These are phyloP conservation scores for Diaporthe citri DNA, from an alignment of 2,329 filamentous ascomycete species.

Conservation along the genomic window DNA sequence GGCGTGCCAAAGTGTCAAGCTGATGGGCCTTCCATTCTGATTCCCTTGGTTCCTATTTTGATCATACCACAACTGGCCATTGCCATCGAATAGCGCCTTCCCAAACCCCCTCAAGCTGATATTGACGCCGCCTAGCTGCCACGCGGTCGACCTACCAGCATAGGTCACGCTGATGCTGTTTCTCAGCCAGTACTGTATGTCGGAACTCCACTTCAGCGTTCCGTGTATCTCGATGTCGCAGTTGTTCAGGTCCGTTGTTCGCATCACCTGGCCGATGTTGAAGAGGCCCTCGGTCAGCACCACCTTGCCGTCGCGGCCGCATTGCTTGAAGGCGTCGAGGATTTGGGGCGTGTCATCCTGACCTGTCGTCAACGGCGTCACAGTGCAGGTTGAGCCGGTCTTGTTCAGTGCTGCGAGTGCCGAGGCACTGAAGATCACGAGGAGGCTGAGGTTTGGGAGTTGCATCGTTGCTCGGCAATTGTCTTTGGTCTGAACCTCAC, in stretches of 20 bases:
- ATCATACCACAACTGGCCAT: slow-evolving; percentile 61
- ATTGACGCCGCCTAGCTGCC: slow-evolving; percentile 62
- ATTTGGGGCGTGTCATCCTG: slow-evolving; percentile 65
- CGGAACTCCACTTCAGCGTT: slow-evolving; percentile 56
- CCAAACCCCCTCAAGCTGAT: slow-evolving; percentile 63
- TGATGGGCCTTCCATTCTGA: slow-evolving; percentile 58
- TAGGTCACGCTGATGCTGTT: slow-evolving; percentile 60
- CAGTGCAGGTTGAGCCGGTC: slow-evolving; percentile 45
- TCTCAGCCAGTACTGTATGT: slow-evolving; percentile 62
- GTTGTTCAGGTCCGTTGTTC: slow-evolving; percentile 59
- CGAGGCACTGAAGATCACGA: slow-evolving; percentile 32
- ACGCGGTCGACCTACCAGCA: slow-evolving; percentile 63
- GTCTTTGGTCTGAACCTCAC: not conserved
- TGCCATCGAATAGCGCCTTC: slow-evolving; percentile 59
- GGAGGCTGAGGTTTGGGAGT: slow-evolving; percentile 14
- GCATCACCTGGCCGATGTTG: slow-evolving; percentile 63
- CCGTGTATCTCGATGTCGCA: slow-evolving; percentile 62
- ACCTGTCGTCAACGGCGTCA: slow-evolving; percentile 41
- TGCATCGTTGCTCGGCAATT: not conserved
- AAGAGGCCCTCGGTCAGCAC: slow-evolving; percentile 63
- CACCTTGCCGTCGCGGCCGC: slow-evolving; percentile 62
- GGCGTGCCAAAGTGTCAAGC: slow-evolving; percentile 58
- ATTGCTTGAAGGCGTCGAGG: slow-evolving; percentile 61
- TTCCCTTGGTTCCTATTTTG: slow-evolving; percentile 56
- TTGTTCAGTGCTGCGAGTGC: slow-evolving; percentile 43